Evolutionary conservation across 1,284 basidiomycete species (phyloP).

Genomic region (Pseudozyma flocculosa): DNA sequence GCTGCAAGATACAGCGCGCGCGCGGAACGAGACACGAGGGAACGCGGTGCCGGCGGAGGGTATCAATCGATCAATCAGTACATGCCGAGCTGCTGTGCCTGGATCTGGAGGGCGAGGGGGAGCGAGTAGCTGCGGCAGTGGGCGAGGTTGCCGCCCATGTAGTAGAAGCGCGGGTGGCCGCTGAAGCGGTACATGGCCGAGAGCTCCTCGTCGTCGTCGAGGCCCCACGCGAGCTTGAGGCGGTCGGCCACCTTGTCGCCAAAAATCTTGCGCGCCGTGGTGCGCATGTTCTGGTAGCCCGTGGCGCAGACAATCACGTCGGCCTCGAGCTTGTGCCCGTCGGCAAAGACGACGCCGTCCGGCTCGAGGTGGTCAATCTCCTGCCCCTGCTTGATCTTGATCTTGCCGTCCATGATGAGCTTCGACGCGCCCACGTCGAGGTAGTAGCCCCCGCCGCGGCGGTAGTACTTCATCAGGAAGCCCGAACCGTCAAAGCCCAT

Average conservation of each 20-base stretch:
- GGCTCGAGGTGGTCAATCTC: slow-evolving; percentile 13
- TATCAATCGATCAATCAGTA: too few species aligned
- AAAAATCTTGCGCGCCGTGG: slow-evolving; percentile 8
- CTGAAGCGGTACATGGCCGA: slow-evolving; percentile 6
- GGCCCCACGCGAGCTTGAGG: slow-evolving; percentile 9
- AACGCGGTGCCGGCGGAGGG: too few species aligned
- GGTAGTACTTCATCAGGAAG: slow-evolving; percentile 59
- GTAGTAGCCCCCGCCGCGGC: slow-evolving; percentile 52
- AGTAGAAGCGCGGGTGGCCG: slow-evolving; percentile 5
- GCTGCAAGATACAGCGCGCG: too few species aligned
- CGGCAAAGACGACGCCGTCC: slow-evolving; percentile 13
- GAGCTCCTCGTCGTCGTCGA: slow-evolving; percentile 17
- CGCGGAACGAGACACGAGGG: too few species aligned
- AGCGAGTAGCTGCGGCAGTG: slow-evolving; percentile 2
- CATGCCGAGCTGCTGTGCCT: slow-evolving; percentile 8
- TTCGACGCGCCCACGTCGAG: slow-evolving; percentile 59
- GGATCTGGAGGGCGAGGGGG: slow-evolving; percentile 11
- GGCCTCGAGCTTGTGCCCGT: slow-evolving; percentile 16
- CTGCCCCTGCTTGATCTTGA: slow-evolving; percentile 65
- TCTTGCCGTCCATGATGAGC: slow-evolving; percentile 65
- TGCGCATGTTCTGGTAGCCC: slow-evolving; percentile 16
- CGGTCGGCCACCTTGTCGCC: slow-evolving; percentile 2
- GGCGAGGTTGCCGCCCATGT: slow-evolving; percentile 11
- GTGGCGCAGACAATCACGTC: slow-evolving; percentile 53
- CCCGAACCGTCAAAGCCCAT: slow-evolving; percentile 66